phyloP scores from a whole-genome alignment of 164 flowering plant species.

The Sextonia rubra region DNA sequence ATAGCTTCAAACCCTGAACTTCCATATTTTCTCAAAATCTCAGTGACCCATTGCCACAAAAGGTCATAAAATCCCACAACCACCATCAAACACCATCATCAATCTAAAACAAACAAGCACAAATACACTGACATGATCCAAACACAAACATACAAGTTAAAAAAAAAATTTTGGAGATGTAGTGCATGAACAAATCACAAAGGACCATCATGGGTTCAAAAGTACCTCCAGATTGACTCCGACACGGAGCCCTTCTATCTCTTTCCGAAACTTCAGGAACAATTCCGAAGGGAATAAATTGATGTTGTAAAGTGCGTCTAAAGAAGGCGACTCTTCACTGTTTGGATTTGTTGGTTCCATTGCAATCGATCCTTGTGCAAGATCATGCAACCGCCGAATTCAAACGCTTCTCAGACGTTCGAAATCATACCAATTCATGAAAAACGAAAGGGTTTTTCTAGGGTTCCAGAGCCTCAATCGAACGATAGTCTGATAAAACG shows the following conservation, averaged over 20 bases:
- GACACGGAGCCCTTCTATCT: slow-evolving; percentile 56
- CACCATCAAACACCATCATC: background rate
- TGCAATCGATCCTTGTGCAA: background rate
- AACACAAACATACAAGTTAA: background rate
- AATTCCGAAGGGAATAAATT: slow-evolving; percentile 74
- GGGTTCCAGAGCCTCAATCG: background rate
- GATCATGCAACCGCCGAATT: background rate
- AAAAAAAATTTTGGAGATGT: no score
- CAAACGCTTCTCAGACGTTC: background rate
- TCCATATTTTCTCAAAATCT: background rate
- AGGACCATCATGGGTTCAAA: background rate
- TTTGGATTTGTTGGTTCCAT: background rate
- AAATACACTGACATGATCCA: no score
- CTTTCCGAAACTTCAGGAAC: slow-evolving; percentile 78
- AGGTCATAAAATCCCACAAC: background rate
- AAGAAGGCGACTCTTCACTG: slow-evolving; percentile 48
- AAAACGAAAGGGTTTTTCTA: background rate
- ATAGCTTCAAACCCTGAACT: background rate
- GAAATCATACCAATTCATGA: background rate
- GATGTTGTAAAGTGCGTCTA: slow-evolving; percentile 65
- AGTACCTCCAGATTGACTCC: slow-evolving; percentile 78
- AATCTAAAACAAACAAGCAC: no score
- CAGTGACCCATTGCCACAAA: background rate
- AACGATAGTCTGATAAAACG: background rate
- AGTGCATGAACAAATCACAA: background rate